Base-by-base conservation (phyloP, 176 grass and related monocot genomes). In the Tuctoria greenei region DNA sequence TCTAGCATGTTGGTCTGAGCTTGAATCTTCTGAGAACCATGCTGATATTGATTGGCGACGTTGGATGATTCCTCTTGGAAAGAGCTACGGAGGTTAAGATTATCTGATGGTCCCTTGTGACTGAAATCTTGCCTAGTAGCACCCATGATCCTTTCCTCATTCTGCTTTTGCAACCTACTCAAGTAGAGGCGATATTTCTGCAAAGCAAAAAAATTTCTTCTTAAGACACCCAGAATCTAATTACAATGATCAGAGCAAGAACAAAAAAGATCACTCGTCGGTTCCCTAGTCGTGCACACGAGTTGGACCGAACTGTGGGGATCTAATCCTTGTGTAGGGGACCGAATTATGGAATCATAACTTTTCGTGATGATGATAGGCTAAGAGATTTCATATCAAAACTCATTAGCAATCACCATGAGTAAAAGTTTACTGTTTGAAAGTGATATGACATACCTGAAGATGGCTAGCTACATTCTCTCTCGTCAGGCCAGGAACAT, bases 381-480 rank as follows among this genome's bases (percentile, higher is more conserved):
- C 39, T 34, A 59, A 82, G 26, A 66, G 17, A 52, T 42, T 26
- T 13, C 16, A 41, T 71, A 47, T 50, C 10, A 34, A 28, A 63
- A 54, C 57, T 70, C 71, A 51, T 70, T 20, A 44, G 17, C 16
- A 25, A 73, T 36, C 67, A 87, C 40, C 79, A 27, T 39, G 38
- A 20, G 0, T 13, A 44, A 61, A 78, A 49, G 5, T 13, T 64
- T 40, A 50, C 4, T 20, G 5, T 64, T 81, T 47, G 44, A 81
- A 64, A 46, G 58, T 69, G 31, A 65, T 52, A 75, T 61, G 73
- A 47, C 72, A 66, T 95, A 99, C 96, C 96, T 99, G 96, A 73
- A 99, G 96, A 77, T 99, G 96, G 87, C 96, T 99, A 39, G 96
- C 96, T 54, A 99, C 96, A 78, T 99, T 99, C 70, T 99, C 96